These are phyloP conservation scores for Polyplosphaeria fusca DNA, from an alignment of 495 filamentous ascomycete genomes.

Conservation along the genomic window DNA sequence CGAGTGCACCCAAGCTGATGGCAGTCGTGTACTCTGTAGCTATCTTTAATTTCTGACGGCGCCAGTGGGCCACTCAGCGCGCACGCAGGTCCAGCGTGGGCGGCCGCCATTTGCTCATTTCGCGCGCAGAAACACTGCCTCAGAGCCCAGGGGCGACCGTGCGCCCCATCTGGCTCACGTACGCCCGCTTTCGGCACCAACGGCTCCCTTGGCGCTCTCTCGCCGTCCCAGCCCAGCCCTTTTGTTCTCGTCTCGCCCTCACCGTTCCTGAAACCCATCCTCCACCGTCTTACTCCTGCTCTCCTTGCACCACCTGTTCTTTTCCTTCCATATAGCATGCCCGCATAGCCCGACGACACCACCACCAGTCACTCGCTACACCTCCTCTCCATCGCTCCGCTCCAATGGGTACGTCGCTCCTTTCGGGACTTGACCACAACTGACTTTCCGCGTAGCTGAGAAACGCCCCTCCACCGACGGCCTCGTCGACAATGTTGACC, in stretches of 20 bases:
- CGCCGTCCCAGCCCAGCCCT: too few relatives aligned
- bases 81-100: too few relatives aligned
- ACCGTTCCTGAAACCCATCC: background rate
- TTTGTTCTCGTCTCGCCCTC: constrained; percentile 3
- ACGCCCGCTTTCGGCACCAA: background rate
- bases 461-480: constrained; percentile 31
- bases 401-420: constrained; percentile 8
- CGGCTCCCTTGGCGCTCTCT: too few relatives aligned
- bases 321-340: background rate
- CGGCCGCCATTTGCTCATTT: too few relatives aligned
- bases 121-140: too few relatives aligned
- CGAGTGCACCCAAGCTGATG: too few relatives aligned
- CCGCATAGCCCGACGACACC: background rate
- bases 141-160: background rate
- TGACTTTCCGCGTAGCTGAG: constrained; percentile 21
- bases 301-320: constrained; percentile 4
- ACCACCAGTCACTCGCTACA: constrained; percentile 14
- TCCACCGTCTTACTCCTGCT: background rate
- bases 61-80: too few relatives aligned
- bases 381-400: background rate
- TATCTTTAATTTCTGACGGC: too few relatives aligned
- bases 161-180: background rate
- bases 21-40: too few relatives aligned
- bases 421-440: background rate
- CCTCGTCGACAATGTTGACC: constrained; percentile 29